Evolutionary conservation across 2,329 filamentous ascomycete genomes (phyloP).

Genomic region (Aureobasidium sp.): DNA sequence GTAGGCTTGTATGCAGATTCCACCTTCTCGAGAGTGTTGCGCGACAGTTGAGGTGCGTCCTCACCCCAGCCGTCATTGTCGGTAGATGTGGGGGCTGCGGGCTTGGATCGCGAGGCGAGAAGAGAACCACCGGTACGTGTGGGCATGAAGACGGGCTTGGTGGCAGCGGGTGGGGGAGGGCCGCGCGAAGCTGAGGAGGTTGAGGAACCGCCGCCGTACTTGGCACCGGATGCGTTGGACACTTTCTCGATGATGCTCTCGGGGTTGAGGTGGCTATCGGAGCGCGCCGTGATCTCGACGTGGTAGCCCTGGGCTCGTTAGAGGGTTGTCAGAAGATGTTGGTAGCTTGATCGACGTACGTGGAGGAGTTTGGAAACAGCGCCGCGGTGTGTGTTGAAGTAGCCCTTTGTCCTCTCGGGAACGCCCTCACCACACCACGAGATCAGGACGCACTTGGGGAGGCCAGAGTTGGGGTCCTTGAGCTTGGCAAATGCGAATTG

Average conservation of each 20-base stretch:
- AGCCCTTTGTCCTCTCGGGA: constrained; percentile 95
- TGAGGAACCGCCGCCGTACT: constrained; percentile 69
- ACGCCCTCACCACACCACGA: constrained; percentile 97
- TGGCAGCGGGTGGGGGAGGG: constrained; percentile 61
- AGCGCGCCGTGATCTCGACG: constrained; percentile 92
- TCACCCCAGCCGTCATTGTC: constrained; percentile 90
- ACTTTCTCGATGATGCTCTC: constrained; percentile 89
- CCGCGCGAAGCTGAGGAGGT: constrained; percentile 43
- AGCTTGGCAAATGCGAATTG: constrained; percentile 97
- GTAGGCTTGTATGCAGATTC: constrained; percentile 88
- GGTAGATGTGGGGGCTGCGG: constrained; percentile 44
- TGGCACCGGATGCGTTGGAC: constrained; percentile 85
- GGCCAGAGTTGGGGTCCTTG: constrained; percentile 81
- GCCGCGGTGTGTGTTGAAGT: constrained; percentile 90
- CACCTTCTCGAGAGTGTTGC: constrained; percentile 85
- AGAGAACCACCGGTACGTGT: constrained; percentile 50
- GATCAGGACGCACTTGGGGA: constrained; percentile 89
- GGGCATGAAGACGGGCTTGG: constrained; percentile 88
- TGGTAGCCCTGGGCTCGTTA: constrained; percentile 63
- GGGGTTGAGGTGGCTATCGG: constrained; percentile 78
- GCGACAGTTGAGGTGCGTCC: constrained; percentile 84
- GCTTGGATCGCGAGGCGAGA: constrained; percentile 55
- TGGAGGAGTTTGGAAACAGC: constrained; percentile 88
- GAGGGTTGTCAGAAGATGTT: neutral
- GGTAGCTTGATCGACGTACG: constrained; percentile 36